Conservation (phyloP, 306 rosid genomes). For the Calophaca sinica region DNA sequence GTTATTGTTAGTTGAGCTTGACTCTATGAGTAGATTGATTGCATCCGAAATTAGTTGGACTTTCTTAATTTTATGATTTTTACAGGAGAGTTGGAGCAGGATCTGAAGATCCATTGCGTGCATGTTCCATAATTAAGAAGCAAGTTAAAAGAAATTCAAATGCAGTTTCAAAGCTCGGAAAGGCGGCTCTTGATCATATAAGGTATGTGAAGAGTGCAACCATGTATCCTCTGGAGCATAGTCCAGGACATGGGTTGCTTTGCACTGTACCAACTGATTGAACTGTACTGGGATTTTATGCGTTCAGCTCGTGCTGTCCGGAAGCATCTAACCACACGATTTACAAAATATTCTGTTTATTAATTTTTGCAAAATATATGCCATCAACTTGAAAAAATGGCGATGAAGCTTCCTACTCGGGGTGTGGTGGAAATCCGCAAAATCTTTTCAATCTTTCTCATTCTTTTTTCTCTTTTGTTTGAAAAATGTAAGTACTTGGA, state of each 20-base stretch:
- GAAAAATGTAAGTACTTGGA: background rate
- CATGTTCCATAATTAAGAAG: slow-evolving; percentile 72
- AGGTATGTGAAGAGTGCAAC: slow-evolving; percentile 71
- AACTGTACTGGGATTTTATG: slow-evolving; percentile 34
- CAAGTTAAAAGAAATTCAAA: slow-evolving; percentile 58
- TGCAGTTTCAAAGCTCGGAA: slow-evolving; percentile 60
- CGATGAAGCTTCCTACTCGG: slow-evolving; percentile 12
- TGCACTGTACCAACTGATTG: slow-evolving; percentile 73
- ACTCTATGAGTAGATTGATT: background rate
- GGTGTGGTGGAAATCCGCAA: slow-evolving; percentile 3
- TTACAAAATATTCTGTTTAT: slow-evolving; percentile 30
- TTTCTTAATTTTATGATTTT: slow-evolving; percentile 46
- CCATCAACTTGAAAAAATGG: slow-evolving; percentile 13
- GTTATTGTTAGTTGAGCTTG: slow-evolving; percentile 17
- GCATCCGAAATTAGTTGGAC: slow-evolving; percentile 30
- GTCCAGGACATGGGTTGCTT: slow-evolving; percentile 70
- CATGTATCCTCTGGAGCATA: slow-evolving; percentile 90
- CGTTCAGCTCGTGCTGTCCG: slow-evolving; percentile 25
- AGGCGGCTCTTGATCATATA: slow-evolving; percentile 66
- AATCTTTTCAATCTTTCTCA: slow-evolving; percentile 18
- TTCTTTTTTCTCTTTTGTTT: slow-evolving; percentile 21
- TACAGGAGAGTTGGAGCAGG: slow-evolving; percentile 90
- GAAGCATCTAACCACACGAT: slow-evolving; percentile 34
- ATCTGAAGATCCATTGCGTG: slow-evolving; percentile 66
- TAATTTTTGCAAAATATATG: slow-evolving; percentile 28